A percentile compares a stretch with the other conserved stretches of the same genome.
Evolutionary conservation across 768 basidiomycete species (phyloP).

Genomic region (Tephrocybe rancida): DNA sequence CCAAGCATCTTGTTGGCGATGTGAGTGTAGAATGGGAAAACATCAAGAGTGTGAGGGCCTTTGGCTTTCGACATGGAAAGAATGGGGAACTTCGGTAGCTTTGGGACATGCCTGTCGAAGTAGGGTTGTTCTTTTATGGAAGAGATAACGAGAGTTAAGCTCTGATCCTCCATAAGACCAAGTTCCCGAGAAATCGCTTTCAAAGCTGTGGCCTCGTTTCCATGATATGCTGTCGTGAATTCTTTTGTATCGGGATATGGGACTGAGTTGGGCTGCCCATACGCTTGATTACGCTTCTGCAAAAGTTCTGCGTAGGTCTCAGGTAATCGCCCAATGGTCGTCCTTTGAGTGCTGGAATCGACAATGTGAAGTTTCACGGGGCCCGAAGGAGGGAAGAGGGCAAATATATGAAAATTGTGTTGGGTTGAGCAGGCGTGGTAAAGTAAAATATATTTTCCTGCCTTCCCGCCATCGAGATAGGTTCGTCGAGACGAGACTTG

Average conservation of each 20-base stretch:
- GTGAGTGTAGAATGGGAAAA: constrained; percentile 88
- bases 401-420: constrained; percentile 82
- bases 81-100: constrained; percentile 83
- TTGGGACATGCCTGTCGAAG: constrained; percentile 73
- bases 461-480: constrained; percentile 75
- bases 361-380: constrained; percentile 82
- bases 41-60: constrained; percentile 70
- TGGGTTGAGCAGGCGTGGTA: constrained; percentile 83
- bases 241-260: constrained; percentile 65
- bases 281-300: constrained; percentile 46
- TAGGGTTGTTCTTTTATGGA: constrained; percentile 84
- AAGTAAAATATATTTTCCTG: constrained; percentile 80
- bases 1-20: constrained; percentile 82
- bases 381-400: constrained; percentile 78
- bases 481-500: constrained; percentile 58
- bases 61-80: constrained; percentile 85
- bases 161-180: constrained; percentile 70
- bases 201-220: constrained; percentile 75
- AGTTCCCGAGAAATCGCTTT: constrained; percentile 90
- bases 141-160: constrained; percentile 78
- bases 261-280: constrained; percentile 49
- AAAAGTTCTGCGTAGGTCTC: constrained; percentile 71
- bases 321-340: constrained; percentile 78
- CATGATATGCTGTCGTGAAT: constrained; percentile 75
- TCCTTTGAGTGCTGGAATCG: constrained; percentile 77